Conservation (phyloP, 345 rosid species). For the Gossypium raimondii region DNA sequence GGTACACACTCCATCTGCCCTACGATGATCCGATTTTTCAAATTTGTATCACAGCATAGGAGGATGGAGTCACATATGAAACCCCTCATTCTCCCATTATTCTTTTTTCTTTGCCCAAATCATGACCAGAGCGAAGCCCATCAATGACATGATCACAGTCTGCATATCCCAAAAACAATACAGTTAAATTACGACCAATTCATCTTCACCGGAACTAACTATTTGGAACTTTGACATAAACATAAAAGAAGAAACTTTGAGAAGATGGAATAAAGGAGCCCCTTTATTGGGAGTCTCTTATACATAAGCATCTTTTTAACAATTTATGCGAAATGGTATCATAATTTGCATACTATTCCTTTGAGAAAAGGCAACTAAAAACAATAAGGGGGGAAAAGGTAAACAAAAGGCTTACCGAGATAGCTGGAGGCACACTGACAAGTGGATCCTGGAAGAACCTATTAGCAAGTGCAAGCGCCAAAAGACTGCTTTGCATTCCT, state of each 20-base stretch:
- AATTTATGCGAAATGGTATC: not conserved
- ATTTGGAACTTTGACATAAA: not conserved
- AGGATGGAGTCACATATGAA: not conserved
- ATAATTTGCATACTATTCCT: not conserved
- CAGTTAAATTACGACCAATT: not conserved
- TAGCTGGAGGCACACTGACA: conserved; percentile 89
- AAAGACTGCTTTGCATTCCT: conserved; percentile 99
- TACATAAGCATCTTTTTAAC: not conserved
- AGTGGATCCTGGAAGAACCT: conserved; percentile 90
- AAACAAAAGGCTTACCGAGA: conserved; percentile 52
- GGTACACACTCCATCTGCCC: not conserved
- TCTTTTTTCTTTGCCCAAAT: conserved; percentile 60
- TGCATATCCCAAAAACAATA: conserved; percentile 34
- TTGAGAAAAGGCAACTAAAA: not conserved
- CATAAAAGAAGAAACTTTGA: not conserved
- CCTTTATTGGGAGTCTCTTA: not conserved
- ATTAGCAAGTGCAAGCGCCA: conserved; percentile 88
- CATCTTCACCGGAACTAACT: not conserved
- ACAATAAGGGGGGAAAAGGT: not conserved
- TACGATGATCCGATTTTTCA: not conserved
- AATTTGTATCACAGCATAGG: not conserved
- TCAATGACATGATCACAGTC: conserved; percentile 94
- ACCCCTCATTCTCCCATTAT: not conserved
- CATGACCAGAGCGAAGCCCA: conserved; percentile 90
- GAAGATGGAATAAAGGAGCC: not conserved